A percentile compares a stretch with the other conserved stretches of the same genome.
Evolutionary conservation across 169 alveolate genomes (phyloP).

Genomic region (Plasmodium malariae): DNA sequence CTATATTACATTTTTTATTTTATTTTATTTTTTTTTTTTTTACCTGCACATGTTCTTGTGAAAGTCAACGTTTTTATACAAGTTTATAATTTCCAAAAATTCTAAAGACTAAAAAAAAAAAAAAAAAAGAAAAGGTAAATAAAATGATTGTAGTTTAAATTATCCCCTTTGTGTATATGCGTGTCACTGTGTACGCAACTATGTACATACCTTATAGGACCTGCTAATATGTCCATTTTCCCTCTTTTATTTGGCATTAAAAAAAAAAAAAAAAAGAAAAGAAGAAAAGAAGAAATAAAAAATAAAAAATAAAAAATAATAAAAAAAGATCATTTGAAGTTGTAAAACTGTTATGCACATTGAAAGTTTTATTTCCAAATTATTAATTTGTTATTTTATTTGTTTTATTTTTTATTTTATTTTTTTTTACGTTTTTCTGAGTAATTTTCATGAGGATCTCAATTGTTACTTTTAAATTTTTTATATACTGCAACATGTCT

Average conservation of each 20-base stretch:
- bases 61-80: conserved; percentile 67
- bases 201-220: conserved; percentile 60
- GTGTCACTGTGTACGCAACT: no score
- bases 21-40: conserved; percentile 3
- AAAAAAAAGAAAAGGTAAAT: conserved; percentile 5
- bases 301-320: no score
- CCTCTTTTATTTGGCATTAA: conserved; percentile 17
- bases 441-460: conserved; percentile 70
- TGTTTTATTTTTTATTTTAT: conserved; percentile 1
- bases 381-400: conserved; percentile 1
- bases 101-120: conserved; percentile 65
- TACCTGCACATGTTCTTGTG: conserved; percentile 78
- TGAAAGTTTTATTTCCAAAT: no score
- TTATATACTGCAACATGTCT: conserved; percentile 69
- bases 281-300: no score
- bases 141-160: neutral
- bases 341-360: neutral
- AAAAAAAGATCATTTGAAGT: neutral
- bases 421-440: conserved; percentile 69
- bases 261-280: neutral
- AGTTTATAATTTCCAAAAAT: conserved; percentile 60
- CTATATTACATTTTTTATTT: neutral
- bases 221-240: conserved; percentile 76
- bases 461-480: conserved; percentile 28
- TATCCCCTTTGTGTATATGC: neutral